Evolutionary conservation across 2,329 filamentous ascomycete species (phyloP).

Genomic region (Cordyceps fumosorosea): DNA sequence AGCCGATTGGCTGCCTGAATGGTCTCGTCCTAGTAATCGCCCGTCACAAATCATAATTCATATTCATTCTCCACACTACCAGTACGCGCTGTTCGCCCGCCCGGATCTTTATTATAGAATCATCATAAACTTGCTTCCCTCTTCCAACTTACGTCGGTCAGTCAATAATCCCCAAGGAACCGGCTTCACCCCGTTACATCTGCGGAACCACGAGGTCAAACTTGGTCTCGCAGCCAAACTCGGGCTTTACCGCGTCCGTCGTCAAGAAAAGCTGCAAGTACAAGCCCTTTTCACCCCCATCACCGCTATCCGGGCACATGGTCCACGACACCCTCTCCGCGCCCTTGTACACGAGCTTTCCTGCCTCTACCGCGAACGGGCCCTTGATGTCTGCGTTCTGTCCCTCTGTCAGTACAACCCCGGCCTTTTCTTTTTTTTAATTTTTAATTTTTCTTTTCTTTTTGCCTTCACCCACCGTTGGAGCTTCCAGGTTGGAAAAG

Average conservation of each 20-base stretch:
- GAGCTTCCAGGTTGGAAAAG: conserved; percentile 5
- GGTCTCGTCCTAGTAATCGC: no score
- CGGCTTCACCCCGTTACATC: not conserved
- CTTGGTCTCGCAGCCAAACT: conserved; percentile 6
- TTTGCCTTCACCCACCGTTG: not conserved
- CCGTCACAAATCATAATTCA: no score
- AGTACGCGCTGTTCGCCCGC: no score
- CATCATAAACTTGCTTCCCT: no score
- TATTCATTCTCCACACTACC: no score
- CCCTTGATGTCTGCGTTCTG: conserved; percentile 7
- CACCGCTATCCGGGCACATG: conserved; percentile 2
- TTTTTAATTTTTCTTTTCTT: no score
- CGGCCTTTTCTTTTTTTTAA: not conserved
- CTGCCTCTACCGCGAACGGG: conserved; percentile 7
- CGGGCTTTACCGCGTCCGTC: not conserved
- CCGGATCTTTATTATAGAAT: no score
- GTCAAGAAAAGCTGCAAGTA: conserved; percentile 4
- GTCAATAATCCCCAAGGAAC: not conserved
- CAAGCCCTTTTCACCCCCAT: not conserved
- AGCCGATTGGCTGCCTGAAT: conserved; percentile 4
- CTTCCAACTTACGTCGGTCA: no score
- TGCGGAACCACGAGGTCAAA: not conserved
- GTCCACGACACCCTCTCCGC: not conserved
- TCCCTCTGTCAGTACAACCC: not conserved
- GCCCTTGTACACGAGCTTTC: conserved; percentile 11